Evolutionary conservation across 2,329 filamentous ascomycete genomes (phyloP).

Genomic region (Fusarium stilboides): DNA sequence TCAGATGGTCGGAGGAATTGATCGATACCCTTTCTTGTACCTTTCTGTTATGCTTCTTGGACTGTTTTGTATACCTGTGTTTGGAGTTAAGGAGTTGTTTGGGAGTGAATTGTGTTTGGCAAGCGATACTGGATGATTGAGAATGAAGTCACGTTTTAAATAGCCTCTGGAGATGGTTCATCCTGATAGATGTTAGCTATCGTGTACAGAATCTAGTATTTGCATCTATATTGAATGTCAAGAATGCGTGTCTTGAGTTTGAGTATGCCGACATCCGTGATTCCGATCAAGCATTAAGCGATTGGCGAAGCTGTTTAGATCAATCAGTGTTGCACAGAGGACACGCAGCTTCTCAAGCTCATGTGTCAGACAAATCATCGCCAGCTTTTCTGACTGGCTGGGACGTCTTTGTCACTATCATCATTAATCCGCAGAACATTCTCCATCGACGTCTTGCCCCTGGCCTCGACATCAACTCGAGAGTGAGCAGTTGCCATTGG

Average conservation of each 20-base stretch:
- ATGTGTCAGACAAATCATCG: background rate
- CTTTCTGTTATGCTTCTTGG: background rate
- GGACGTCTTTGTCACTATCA: background rate
- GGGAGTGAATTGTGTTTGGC: background rate
- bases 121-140: background rate
- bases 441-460: background rate
- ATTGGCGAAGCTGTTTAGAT: conserved; percentile 1
- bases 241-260: background rate
- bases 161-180: background rate
- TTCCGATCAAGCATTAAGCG: background rate
- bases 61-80: conserved; percentile 1
- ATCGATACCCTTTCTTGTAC: background rate
- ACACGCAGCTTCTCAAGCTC: background rate
- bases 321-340: background rate
- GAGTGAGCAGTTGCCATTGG: background rate
- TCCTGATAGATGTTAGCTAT: background rate
- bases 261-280: conserved; percentile 4
- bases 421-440: background rate
- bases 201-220: background rate
- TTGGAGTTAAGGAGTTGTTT: conserved; percentile 6
- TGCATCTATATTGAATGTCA: background rate
- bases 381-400: background rate
- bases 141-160: background rate
- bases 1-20: conserved; percentile 38
- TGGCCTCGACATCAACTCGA: background rate